Base-by-base conservation (phyloP, 2,329 filamentous ascomycete genomes). In the Cladophialophora chaetospira region DNA sequence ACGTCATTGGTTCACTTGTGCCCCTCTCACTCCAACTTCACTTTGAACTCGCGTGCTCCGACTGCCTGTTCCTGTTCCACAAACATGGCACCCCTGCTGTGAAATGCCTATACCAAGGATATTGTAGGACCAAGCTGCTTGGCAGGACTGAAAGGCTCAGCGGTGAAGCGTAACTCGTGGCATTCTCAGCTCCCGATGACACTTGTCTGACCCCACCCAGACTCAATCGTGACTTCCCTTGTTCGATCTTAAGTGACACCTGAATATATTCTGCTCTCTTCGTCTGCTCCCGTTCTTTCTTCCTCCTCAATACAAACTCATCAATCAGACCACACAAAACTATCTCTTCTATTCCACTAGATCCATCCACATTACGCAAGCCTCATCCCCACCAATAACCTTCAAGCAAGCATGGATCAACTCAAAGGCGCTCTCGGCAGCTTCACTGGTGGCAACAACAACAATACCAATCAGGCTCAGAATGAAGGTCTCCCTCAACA, bases 391-490 rank as follows among this genome's bases (percentile, higher is more conserved):
- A 23, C 5, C 26, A 29, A 15, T 38, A 15, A 28, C 28, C 25
- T n/a, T 15, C 26, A 13, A 2, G 9, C 17, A 42, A 61, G 15
- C 36, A 66, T 66, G 63, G 63, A 66, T 52, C 58, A 63, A 55
- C 55, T 66, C 57, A 58, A 61, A 36, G 59, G 58, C 38, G 55
- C 63, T 45, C 19, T 63, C 26, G 57, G 49, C 47, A 62, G 56
- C 56, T 66, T 66, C 53, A 31, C 58, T 9, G 62, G 63, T 15
- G 62, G 63, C 33, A 54, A 62, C 50, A 57, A 58, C 29, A 31
- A 21, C 53, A 13, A 31, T 33, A 15, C 25, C 58, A 33, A 40
- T 28, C 21, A 53, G 49, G 35, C 43, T 9, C 36, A 38, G 15
- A 31, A 57, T 21, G 35, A 57, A 38, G 29, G 50, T 43, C 42